Base-by-base conservation (phyloP, 768 basidiomycete species). In the Leccinellum rugosiceps region DNA sequence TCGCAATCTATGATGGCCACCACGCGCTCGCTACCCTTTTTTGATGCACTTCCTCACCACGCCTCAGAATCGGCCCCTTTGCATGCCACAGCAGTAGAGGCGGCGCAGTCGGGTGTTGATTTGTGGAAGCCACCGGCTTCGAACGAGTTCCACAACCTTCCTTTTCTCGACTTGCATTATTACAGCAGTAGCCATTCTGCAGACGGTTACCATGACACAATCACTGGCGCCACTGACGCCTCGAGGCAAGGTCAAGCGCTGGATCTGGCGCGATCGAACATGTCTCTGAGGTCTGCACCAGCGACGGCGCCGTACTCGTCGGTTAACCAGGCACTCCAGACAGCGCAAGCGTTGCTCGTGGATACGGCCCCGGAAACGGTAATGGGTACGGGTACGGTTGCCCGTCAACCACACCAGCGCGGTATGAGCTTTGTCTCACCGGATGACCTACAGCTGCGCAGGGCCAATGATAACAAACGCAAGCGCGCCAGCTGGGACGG, bases 101-200 rank as follows among this genome's bases (percentile, higher is more conserved):
- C 38, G 43, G 57, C 63, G 32, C 65, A 58, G 51, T 45, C 57
- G 46, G 61, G 50, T 23, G 51, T 57, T 55, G 62, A 67, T 62
- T 59, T 68, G 38, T 74, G 73, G 72, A 74, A 73, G 53, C 58
- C 71, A 19, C 61, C 68, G 19, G 59, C 56, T 28, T 56, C 60
- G 6, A 69, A 69, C 47, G 72, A 75, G 45, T 58, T 73, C 47
- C 78, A 84, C 50, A 80, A 82, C 58, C 70, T 89, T 2, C 83
- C 87, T 3, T 90, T 88, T 71, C 76, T 90, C 54, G 88, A 90
- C 67, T 67, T 90, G 69, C 88, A 90, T 66, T 88, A 88, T 67
- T 85, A 85, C 58, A 76, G 75, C 21, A 61, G 71, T 50, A 65
- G 62, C 23, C 61, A 65, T 64, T 53, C 65, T n/a, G 55, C 50